Evolutionary conservation across 306 rosid species (phyloP), one percentile per base, ranked within the genome.

Genomic region (Inga oerstediana): DNA sequence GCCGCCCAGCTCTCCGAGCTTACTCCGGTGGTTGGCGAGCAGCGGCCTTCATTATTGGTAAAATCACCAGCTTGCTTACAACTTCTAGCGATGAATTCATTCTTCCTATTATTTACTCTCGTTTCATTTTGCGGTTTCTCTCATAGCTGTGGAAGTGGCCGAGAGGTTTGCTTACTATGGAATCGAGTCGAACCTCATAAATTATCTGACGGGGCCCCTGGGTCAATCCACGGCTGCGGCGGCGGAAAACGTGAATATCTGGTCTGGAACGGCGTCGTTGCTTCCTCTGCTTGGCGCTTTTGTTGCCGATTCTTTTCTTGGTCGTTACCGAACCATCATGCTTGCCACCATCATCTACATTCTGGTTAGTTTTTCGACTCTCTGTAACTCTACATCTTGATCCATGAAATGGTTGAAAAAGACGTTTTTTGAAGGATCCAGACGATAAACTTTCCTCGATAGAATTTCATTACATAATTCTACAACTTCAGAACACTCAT

Each of bases 111-210:
- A 10, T 70, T 39, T 3, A n/a, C 14, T 73, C 17, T 12, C 34
- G 19, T 64, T 30, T 77, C 22, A 39, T 59, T 64, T 77, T 43
- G 32, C 4, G 20, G 1, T 41, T 30, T 34, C 8, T 43, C 16
- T 24, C 14, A 4, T 30, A 88, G 88, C 59, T 13, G 90, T 83
- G 77, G 90, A 87, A 82, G 82, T 87, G 24, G 85, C 88, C 2
- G 92, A 87, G 87, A 87, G 85, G 79, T 87, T 85, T 46, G 91
- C 91, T 3, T 89, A 83, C 84, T 84, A 84, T 66, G 93, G 91
- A 45, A 86, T 87, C 4, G 15, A 70, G 39, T 82, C 84, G 17
- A 90, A 90, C 84, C 88, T 88, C 20, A 90, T 90, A 41, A 84
- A 44, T 43, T 90, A 79, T 48, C 52, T 88, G 74, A 90, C 93